These are phyloP conservation scores for Blechomonas ayalai DNA, from an alignment of 208 protist species.

Conservation along the genomic window DNA sequence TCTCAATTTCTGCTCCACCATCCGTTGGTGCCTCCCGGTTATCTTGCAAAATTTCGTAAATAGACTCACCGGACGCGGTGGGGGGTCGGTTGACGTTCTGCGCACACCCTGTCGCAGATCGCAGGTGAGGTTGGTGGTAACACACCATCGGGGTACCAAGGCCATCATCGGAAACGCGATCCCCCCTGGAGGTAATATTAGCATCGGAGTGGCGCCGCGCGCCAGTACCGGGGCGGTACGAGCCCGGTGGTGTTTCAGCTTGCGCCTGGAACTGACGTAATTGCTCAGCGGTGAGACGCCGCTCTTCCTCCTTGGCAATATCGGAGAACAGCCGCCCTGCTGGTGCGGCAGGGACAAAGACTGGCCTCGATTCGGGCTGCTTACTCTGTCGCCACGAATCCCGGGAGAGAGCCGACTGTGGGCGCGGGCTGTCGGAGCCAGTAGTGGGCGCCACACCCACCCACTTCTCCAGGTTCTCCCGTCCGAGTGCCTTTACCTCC, in stretches of 20 bases:
- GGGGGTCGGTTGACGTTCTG: background rate
- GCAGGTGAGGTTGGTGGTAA: no score
- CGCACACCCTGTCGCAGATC: no score
- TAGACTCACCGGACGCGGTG: slow-evolving; percentile 26
- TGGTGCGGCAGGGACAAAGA: slow-evolving; percentile 57
- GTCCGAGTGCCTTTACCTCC: slow-evolving; percentile 28
- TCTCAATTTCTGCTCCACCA: slow-evolving; percentile 1
- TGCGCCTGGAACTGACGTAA: background rate
- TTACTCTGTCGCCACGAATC: background rate
- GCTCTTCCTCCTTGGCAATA: slow-evolving; percentile 49
- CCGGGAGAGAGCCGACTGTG: background rate
- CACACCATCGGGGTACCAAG: no score
- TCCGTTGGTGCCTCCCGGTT: background rate
- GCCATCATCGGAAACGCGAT: no score
- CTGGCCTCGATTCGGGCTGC: slow-evolving; percentile 17
- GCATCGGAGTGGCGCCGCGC: no score
- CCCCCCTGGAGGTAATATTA: no score
- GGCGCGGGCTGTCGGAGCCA: slow-evolving; percentile 1
- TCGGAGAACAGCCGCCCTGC: slow-evolving; percentile 71
- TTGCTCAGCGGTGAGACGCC: slow-evolving; percentile 18
- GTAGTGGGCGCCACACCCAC: background rate
- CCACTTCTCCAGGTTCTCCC: slow-evolving; percentile 16
- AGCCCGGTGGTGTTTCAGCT: no score
- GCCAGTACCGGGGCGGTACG: no score
- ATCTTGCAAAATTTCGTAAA: slow-evolving; percentile 27